Percentiles rank a stretch among this genome's conserved stretches.
Conservation (phyloP, 108 stramenopile genomes). For the Stephanodiscus minutulus region DNA sequence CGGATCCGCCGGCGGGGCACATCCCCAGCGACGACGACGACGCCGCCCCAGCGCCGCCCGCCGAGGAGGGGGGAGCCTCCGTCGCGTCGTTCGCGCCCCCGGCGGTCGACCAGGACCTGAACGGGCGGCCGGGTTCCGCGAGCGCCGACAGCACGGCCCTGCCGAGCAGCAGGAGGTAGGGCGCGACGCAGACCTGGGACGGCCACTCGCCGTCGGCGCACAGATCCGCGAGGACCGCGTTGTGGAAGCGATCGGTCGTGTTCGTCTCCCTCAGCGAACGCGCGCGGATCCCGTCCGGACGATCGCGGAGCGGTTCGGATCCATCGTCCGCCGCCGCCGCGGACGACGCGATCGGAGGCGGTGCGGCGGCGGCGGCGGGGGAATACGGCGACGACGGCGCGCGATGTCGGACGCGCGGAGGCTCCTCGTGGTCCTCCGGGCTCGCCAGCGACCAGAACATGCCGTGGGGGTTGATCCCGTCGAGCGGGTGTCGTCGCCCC, state of each 20-base stretch:
- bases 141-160: constrained; percentile 65
- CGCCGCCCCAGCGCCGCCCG: too few relatives aligned
- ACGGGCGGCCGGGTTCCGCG: constrained; percentile 48
- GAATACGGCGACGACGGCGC: neutral
- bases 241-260: constrained; percentile 57
- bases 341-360: neutral
- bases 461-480: constrained; percentile 69
- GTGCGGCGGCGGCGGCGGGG: neutral
- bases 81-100: constrained; percentile 1
- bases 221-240: constrained; percentile 69
- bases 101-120: constrained; percentile 37
- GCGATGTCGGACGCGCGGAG: neutral
- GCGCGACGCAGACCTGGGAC: constrained; percentile 61
- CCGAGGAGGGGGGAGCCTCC: neutral
- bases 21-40: neutral
- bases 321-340: constrained; percentile 13
- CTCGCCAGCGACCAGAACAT: constrained; percentile 47
- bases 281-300: neutral
- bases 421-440: constrained; percentile 15
- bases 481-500: constrained; percentile 31
- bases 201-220: constrained; percentile 79
- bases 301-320: constrained; percentile 12
- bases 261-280: constrained; percentile 21
- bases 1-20: neutral
- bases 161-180: constrained; percentile 74